Evolutionary conservation across 2,329 filamentous ascomycete genomes (phyloP).

Genomic region (Fonsecaea multimorphosa): DNA sequence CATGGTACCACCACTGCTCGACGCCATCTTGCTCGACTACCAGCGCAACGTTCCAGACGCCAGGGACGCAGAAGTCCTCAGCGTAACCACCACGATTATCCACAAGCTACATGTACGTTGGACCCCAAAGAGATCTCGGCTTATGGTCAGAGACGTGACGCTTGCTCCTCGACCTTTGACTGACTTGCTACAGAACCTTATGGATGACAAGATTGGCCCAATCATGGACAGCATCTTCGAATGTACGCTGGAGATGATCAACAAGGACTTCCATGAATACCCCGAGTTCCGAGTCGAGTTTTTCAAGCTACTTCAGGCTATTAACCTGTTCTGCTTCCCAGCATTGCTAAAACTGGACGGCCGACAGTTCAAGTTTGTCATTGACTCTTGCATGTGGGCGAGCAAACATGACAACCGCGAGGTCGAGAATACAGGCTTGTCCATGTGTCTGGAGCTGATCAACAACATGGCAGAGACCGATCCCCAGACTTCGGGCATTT

Average conservation of each 20-base stretch:
- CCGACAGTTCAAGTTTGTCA: slow-evolving; percentile 98
- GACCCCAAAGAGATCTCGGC: slow-evolving; percentile 59
- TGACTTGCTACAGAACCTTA: slow-evolving; percentile 70
- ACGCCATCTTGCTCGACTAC: slow-evolving; percentile 94
- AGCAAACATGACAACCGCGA: slow-evolving; percentile 99
- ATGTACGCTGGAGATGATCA: slow-evolving; percentile 99
- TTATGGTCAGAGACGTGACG: slow-evolving; percentile 52
- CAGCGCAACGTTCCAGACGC: slow-evolving; percentile 96
- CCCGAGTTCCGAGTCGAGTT: slow-evolving; percentile 99
- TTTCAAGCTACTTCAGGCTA: slow-evolving; percentile 93
- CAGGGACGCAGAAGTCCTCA: slow-evolving; percentile 93
- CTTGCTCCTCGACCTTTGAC: slow-evolving; percentile 38
- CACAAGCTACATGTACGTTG: slow-evolving; percentile 90
- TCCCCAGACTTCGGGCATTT: slow-evolving; percentile 81
- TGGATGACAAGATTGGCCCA: slow-evolving; percentile 96
- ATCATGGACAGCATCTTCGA: slow-evolving; percentile 99
- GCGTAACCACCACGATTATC: slow-evolving; percentile 97
- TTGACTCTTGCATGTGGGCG: slow-evolving; percentile 99
- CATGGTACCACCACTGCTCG: slow-evolving; percentile 93
- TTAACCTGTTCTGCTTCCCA: slow-evolving; percentile 97
- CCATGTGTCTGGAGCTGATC: slow-evolving; percentile 97
- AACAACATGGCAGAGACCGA: slow-evolving; percentile 97
- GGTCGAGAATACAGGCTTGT: slow-evolving; percentile 92
- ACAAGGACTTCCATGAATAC: slow-evolving; percentile 99
- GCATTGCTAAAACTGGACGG: slow-evolving; percentile 92